Percentiles rank a stretch among this genome's conserved stretches.
These are phyloP conservation scores for Fusarium devonianum DNA, from an alignment of 2,329 filamentous ascomycete species.

Conservation along the genomic window DNA sequence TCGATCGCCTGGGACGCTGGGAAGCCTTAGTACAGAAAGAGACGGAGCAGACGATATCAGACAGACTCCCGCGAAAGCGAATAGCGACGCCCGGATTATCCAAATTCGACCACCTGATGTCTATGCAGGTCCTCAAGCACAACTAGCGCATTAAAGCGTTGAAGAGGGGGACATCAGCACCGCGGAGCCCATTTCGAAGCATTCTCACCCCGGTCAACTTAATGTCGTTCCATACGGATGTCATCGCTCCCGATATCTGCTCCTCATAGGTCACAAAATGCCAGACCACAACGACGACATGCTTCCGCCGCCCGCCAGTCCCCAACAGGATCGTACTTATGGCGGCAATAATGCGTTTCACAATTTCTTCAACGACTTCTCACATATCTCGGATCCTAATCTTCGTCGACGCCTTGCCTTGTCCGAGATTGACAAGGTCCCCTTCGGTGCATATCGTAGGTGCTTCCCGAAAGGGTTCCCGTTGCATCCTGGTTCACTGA, in stretches of 20 bases:
- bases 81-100: background rate
- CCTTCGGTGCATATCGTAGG: conserved; percentile 74
- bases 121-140: conserved; percentile 19
- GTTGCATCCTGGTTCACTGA: conserved; percentile 9
- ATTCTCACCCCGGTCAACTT: conserved; percentile 21
- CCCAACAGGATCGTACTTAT: conserved; percentile 52
- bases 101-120: conserved; percentile 6
- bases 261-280: conserved; percentile 42
- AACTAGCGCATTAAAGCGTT: conserved; percentile 9
- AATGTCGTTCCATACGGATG: conserved; percentile 41
- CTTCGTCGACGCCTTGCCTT: conserved; percentile 77
- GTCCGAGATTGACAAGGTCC: conserved; percentile 80
- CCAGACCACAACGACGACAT: conserved; percentile 47
- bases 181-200: conserved; percentile 26
- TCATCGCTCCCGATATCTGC: conserved; percentile 33
- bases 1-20: background rate
- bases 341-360: conserved; percentile 75
- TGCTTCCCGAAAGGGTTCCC: conserved; percentile 13
- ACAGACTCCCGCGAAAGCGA: background rate
- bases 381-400: conserved; percentile 74
- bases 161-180: conserved; percentile 29
- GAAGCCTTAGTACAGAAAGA: conserved; percentile 9
- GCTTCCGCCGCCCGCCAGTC: conserved; percentile 52
- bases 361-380: conserved; percentile 76
- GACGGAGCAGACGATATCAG: background rate